These are phyloP conservation scores for Prunus yedoensis DNA, from an alignment of 331 rosid genomes.

Conservation along the genomic window DNA sequence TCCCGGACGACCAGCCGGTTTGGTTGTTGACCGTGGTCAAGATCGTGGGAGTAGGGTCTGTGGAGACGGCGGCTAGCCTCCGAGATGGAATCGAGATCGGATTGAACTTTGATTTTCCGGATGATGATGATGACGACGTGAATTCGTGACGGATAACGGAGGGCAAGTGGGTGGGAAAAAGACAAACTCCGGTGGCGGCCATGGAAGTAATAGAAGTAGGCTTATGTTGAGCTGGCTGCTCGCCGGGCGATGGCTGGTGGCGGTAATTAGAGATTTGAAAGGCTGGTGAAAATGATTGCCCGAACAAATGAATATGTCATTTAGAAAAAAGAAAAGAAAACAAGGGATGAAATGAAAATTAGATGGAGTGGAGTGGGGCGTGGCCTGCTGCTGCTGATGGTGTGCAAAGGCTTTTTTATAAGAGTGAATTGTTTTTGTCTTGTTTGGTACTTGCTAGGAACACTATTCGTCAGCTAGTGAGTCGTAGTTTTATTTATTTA, in stretches of 20 bases:
- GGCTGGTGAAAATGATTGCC: not conserved
- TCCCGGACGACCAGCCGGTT: not conserved
- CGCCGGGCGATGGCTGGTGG: not conserved
- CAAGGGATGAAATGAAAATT: no score
- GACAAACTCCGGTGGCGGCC: constrained; percentile 40
- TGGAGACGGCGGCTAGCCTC: constrained; percentile 39
- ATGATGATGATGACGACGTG: not conserved
- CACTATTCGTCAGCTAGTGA: no score
- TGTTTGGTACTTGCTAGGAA: no score
- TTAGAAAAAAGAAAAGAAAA: no score
- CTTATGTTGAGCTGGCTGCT: not conserved
- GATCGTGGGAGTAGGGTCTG: constrained; percentile 32
- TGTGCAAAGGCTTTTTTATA: no score
- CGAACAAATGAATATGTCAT: not conserved
- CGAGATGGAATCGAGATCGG: not conserved
- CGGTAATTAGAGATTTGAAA: not conserved
- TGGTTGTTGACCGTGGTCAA: not conserved
- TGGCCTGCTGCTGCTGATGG: no score
- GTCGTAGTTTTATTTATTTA: no score
- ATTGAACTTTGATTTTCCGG: constrained; percentile 14
- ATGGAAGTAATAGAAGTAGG: constrained; percentile 9
- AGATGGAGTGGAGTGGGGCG: no score
- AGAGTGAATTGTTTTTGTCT: no score
- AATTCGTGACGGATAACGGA: constrained; percentile 17
- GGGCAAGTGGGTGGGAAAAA: constrained; percentile 24